These are phyloP conservation scores for Aotearoamyces nothofagi DNA, from an alignment of 2,329 filamentous ascomycete genomes.

Conservation along the genomic window DNA sequence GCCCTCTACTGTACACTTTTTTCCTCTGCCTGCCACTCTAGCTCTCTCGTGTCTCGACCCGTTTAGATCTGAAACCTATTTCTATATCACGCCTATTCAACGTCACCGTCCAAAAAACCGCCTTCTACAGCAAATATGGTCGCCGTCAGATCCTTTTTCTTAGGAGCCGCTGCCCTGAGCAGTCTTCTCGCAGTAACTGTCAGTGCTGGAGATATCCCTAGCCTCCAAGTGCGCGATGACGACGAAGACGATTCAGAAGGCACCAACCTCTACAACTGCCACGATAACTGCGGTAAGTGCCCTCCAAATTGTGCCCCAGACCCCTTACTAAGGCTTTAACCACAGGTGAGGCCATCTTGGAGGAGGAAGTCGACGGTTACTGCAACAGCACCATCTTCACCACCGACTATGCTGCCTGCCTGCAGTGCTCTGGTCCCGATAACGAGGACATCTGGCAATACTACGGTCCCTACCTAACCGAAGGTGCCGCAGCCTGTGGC, in stretches of 20 bases:
- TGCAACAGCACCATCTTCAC: conserved; percentile 2
- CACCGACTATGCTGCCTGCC: conserved; percentile 1
- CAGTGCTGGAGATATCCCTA: not conserved
- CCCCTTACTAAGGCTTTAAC: not conserved
- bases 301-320: too few relatives aligned
- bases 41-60: too few relatives aligned
- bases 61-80: too few relatives aligned
- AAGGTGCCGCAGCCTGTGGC: not conserved
- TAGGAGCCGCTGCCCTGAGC: not conserved
- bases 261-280: not conserved
- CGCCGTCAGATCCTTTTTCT: not conserved
- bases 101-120: too few relatives aligned
- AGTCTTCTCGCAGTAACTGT: not conserved
- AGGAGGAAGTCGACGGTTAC: conserved; percentile 1
- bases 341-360: not conserved
- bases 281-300: not conserved
- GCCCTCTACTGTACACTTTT: too few relatives aligned
- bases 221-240: not conserved
- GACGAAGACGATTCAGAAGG: not conserved
- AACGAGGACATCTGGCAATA: conserved; percentile 2
- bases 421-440: conserved; percentile 1
- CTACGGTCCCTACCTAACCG: conserved; percentile 1
- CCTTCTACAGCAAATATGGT: not conserved
- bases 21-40: too few relatives aligned
- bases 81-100: too few relatives aligned